phyloP scores from a whole-genome alignment of 352 stramenopile species.

The Phytophthora hybrid region DNA sequence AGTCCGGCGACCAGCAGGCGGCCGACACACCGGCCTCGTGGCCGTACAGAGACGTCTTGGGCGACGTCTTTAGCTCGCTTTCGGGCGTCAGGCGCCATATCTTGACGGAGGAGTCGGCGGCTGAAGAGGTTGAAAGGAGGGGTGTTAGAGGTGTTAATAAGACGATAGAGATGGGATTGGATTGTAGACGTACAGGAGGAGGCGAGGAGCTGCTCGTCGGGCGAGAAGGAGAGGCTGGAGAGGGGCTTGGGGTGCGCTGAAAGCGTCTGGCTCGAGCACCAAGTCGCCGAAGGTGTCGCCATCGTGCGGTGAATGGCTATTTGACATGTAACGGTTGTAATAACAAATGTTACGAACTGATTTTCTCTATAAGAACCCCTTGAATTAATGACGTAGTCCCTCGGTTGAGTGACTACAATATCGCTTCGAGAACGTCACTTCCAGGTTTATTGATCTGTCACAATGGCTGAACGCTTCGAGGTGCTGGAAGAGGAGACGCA shows the following conservation, averaged over 20 bases:
- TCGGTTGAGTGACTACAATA: too few relatives aligned
- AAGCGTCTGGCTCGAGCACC: slow-evolving; percentile 31
- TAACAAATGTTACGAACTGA: background rate
- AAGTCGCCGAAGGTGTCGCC: background rate
- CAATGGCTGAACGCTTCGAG: slow-evolving; percentile 69
- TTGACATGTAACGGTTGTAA: slow-evolving; percentile 6
- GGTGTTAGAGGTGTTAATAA: background rate
- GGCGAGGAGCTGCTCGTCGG: slow-evolving; percentile 59
- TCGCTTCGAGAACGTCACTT: slow-evolving; percentile 21
- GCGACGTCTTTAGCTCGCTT: slow-evolving; percentile 33
- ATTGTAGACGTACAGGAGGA: slow-evolving; percentile 59
- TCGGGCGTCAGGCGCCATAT: slow-evolving; percentile 60
- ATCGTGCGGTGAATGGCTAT: too few relatives aligned
- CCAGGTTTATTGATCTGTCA: slow-evolving; percentile 12
- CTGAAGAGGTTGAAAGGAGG: slow-evolving; percentile 29
- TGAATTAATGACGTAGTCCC: too few relatives aligned
- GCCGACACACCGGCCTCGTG: slow-evolving; percentile 96
- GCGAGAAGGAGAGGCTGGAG: slow-evolving; percentile 80
- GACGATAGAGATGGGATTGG: background rate
- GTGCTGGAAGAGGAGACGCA: slow-evolving; percentile 90
- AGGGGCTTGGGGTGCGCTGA: slow-evolving; percentile 72
- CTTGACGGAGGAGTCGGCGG: slow-evolving; percentile 79
- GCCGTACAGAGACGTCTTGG: slow-evolving; percentile 69
- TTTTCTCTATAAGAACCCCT: too few relatives aligned
- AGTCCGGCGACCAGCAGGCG: slow-evolving; percentile 91